A percentile compares a stretch with the other conserved stretches of the same genome.
phyloP scores from a whole-genome alignment of 495 filamentous ascomycete species.

The Daldinia loculata region DNA sequence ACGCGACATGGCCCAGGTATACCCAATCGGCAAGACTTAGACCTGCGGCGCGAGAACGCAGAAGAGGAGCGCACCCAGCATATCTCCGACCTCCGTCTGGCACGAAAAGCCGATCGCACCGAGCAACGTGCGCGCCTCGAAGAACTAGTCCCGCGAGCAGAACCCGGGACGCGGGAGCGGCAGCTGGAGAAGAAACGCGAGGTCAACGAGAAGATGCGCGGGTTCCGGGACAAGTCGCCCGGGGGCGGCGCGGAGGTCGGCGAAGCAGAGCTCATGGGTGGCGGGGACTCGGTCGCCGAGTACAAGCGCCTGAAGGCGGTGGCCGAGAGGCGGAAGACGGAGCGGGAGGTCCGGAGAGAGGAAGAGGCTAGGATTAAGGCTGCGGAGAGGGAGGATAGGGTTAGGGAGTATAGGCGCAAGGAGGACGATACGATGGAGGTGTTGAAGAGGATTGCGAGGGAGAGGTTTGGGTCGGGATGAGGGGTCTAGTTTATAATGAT shows the following conservation, averaged over 20 bases:
- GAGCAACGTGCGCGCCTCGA: constrained; percentile 72
- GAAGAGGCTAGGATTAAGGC: constrained; percentile 66
- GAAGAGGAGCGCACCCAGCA: constrained; percentile 62
- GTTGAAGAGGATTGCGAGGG: constrained; percentile 67
- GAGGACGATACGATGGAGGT: constrained; percentile 75
- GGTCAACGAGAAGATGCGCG: constrained; percentile 64
- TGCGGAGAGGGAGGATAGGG: constrained; percentile 70
- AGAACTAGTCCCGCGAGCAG: constrained; percentile 83
- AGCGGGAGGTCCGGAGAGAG: constrained; percentile 71
- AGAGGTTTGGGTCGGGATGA: constrained; percentile 60
- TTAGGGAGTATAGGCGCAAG: constrained; percentile 62
- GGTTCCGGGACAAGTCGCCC: constrained; percentile 67
- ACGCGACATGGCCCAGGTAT: constrained; percentile 72
- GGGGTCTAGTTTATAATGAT: not conserved
- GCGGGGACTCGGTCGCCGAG: constrained; percentile 52
- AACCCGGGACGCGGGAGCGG: constrained; percentile 84
- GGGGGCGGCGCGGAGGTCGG: constrained; percentile 62
- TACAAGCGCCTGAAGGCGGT: constrained; percentile 64
- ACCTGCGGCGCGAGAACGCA: constrained; percentile 61
- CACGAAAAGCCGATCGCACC: constrained; percentile 69
- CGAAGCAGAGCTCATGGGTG: constrained; percentile 71
- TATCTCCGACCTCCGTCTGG: constrained; percentile 64
- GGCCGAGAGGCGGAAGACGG: constrained; percentile 67
- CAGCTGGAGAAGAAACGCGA: constrained; percentile 81
- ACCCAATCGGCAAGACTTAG: constrained; percentile 78